Evolutionary conservation across 1,139 yeast genomes (phyloP).

Genomic region (Blastobotrys aristatus): DNA sequence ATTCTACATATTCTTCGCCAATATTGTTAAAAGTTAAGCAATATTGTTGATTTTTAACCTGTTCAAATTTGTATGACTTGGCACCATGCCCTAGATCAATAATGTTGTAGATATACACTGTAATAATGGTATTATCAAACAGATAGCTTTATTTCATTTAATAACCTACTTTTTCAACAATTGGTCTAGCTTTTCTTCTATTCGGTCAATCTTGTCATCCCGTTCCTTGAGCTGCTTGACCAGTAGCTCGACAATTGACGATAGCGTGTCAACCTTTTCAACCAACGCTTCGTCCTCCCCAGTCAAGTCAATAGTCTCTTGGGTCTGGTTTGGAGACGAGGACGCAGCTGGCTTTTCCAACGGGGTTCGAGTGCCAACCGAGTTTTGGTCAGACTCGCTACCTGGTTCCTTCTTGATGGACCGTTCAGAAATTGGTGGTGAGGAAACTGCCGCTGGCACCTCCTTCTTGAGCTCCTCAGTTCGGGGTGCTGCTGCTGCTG

Average conservation of each 20-base stretch:
- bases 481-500: too few species aligned
- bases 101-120: too few species aligned
- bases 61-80: too few species aligned
- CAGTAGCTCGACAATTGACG: slow-evolving; percentile 22
- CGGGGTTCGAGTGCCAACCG: slow-evolving; percentile 1
- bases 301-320: slow-evolving; percentile 7
- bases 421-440: not conserved
- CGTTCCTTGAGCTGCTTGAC: slow-evolving; percentile 20
- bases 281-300: slow-evolving; percentile 12
- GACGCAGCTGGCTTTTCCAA: slow-evolving; percentile 10
- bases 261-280: slow-evolving; percentile 22
- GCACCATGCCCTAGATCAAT: too few species aligned
- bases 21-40: too few species aligned
- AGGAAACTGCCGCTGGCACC: not conserved
- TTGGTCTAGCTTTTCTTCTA: slow-evolving; percentile 21
- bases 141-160: too few species aligned
- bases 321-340: slow-evolving; percentile 3
- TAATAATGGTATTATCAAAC: too few species aligned
- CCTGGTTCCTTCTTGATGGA: slow-evolving; percentile 5
- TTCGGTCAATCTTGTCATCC: slow-evolving; percentile 22
- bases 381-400: slow-evolving; percentile 9
- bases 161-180: slow-evolving; percentile 11
- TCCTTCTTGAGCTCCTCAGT: not conserved
- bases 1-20: too few species aligned
- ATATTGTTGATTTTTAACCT: too few species aligned